Base-by-base conservation (phyloP, 1,139 yeast genomes). In the Petasospora rhodanensis region DNA sequence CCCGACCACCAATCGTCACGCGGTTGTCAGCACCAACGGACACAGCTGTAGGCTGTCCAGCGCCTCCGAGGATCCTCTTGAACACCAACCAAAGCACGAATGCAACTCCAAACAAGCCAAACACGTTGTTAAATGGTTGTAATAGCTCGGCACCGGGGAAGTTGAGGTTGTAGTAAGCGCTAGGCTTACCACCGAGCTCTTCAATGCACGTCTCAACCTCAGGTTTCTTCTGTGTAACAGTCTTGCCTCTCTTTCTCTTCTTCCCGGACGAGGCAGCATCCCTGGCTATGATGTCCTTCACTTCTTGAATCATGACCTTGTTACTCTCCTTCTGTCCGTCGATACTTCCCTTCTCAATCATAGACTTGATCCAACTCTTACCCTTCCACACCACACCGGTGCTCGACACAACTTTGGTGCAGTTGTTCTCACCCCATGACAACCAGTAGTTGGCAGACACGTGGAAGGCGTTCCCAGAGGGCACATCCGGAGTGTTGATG, bases 401-500 rank as follows among this genome's bases (percentile, higher is more conserved):
- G 5, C 78, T 67, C 13, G 79, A 77, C 31, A 66, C 64, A 29
- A 89, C 43, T 35, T 68, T 69, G 4, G 97, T 86, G 9, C 62
- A 43, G 57, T 87, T 86, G 43, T 73, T 69, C 3, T 70, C 68
- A 1, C 75, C 94, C 98, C 98, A 93, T 26, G 79, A 71, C 13
- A 89, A 54, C 42, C 69, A 76, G 11, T 75, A 62, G 37, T 76
- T 71, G 0, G 96, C 83, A 35, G 74, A 71, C 7, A 89, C 82
- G 34, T 76, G 70, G 58, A 93, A 93, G 2, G 85, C 69, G 47
- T 72, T 74, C 5, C 99, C 99, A 38, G 87, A 81, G 1, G 99
- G 99, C 10, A 93, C 97, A 60, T 91, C 97, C 0, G 97, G 98
- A 0, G 96, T 83, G 16, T 68, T 68, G 0, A 95, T 83, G 1